A percentile compares a stretch with the other conserved stretches of the same genome.
Evolutionary conservation across 805 yeast genomes (phyloP).

Genomic region (Pichia californica): DNA sequence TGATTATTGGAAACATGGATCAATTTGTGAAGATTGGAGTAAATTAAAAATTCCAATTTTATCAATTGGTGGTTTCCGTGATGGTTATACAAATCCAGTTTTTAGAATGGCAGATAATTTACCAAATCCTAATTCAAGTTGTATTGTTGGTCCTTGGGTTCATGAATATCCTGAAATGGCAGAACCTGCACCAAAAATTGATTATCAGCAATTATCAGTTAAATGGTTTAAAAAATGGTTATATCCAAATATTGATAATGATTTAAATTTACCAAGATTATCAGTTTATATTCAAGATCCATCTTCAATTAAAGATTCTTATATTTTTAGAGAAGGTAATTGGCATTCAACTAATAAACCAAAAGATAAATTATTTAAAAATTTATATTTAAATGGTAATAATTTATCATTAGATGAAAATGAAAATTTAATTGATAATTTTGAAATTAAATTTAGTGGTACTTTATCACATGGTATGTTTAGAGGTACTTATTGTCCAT

Average conservation of each 20-base stretch:
- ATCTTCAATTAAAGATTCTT: conserved; percentile 32
- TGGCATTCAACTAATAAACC: conserved; percentile 31
- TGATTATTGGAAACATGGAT: conserved; percentile 43
- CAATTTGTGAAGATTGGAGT: conserved; percentile 35
- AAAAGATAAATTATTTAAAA: conserved; percentile 11
- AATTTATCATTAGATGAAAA: conserved; percentile 6
- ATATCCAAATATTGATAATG: conserved; percentile 22
- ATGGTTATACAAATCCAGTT: conserved; percentile 40
- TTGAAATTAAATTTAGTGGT: conserved; percentile 25
- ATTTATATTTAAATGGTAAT: conserved; percentile 14
- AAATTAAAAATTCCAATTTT: conserved; percentile 38
- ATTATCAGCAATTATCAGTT: conserved; percentile 36
- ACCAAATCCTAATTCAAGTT: conserved; percentile 34
- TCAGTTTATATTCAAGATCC: conserved; percentile 40
- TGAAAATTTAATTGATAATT: conserved; percentile 1
- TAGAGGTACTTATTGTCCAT: conserved; percentile 42
- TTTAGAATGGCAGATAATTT: conserved; percentile 37
- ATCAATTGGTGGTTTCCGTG: conserved; percentile 43
- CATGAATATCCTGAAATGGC: conserved; percentile 45
- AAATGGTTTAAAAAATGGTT: conserved; percentile 37
- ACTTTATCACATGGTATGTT: conserved; percentile 36
- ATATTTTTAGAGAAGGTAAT: conserved; percentile 32
- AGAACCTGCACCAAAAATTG: conserved; percentile 39
- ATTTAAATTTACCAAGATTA: conserved; percentile 29
- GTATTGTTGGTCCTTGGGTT: conserved; percentile 43